Base-by-base conservation (phyloP, 805 yeast genomes). In the Wickerhamomyces bisporus region DNA sequence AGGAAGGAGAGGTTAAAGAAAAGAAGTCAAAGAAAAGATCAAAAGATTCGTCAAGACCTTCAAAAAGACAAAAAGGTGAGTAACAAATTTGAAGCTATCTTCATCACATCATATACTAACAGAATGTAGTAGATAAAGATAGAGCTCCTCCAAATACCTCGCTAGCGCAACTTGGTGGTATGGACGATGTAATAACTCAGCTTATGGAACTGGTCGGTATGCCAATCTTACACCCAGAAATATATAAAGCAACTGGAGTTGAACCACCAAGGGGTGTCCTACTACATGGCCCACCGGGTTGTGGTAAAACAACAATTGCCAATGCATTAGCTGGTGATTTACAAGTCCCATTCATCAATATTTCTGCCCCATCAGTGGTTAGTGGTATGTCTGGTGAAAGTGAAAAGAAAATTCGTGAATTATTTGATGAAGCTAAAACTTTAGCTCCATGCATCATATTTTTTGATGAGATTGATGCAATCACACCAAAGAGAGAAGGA, bases 381-480 rank as follows among this genome's bases (percentile, higher is more conserved):
- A 86, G 96, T 44, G 98, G 98, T 5, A 93, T 93, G 98, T 86
- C 96, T n/a, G 98, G 98, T 30, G 98, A 93, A 60, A 79, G 91
- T 45, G 98, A 93, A 60, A 93, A 93, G 67, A 89, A 91, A 55
- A 70, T 93, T 17, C 71, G 98, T 44, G 98, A 93, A 42, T 68
- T 91, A 27, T 91, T 91, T 55, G 96, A 88, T 27, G 98, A 93
- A 56, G 98, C 98, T 3, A 82, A 81, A 52, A 52, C 73, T 4
- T 56, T 87, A 39, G 98, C 98, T 1, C 98, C 98, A 8, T 89
- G 97, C 61, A 64, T 93, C 21, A 74, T 93, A 35, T 93, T 93
- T 54, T 81, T 93, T 54, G 98, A 93, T 64, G 98, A 93, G 60
- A 93, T 93, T 49, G 98, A 93, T 62, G 96, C 98, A 11, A 89